Evolutionary conservation across 2,329 filamentous ascomycete species (phyloP), one percentile per base, ranked within the genome.

Genomic region (Zymoseptoria crescenta): DNA sequence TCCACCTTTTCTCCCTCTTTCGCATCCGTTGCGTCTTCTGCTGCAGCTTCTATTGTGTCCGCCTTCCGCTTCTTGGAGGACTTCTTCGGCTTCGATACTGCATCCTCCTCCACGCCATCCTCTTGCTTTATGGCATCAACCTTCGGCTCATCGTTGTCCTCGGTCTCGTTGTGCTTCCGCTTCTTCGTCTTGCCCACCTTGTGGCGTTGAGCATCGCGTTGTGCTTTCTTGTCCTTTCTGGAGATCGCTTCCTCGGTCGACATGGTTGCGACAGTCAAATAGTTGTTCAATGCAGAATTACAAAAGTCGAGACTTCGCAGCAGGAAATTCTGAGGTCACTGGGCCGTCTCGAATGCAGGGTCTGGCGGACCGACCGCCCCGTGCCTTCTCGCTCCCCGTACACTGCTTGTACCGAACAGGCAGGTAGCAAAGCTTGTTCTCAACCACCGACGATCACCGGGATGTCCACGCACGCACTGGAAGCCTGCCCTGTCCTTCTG

Each of bases 111-210:
- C 24, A 64, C 60, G 30, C 8, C 28, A 16, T 45, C 49, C 1
- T 59, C 57, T 50, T 61, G 57, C 49, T 56, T 59, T 24, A 56
- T 55, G 35, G 54, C 56, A 48, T 64, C 54, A 45, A 57, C 57
- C 35, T 56, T 54, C 27, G 56, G 50, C 41, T 49, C 20, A 13
- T 57, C 55, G 9, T 58, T 53, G 19, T 59, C 61, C 21, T 70
- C 65, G 20, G 59, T 60, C 24, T 65, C 63, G 2, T 54, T 65
- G 45, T 66, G 65, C 64, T 73, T 72, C 28, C 67, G 65, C 64
- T 73, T 72, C 29, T 67, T 64, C 63, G 74, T 74, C 60, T 72
- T 72, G 64, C 67, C 65, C 61, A 70, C 70, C 62, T 66, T 66
- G 49, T 65, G 63, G 56, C 72, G 62, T 61, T 73, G 71, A 24